Evolutionary conservation across 257 asterid species (phyloP).

Genomic region (Penstemon eatonii): DNA sequence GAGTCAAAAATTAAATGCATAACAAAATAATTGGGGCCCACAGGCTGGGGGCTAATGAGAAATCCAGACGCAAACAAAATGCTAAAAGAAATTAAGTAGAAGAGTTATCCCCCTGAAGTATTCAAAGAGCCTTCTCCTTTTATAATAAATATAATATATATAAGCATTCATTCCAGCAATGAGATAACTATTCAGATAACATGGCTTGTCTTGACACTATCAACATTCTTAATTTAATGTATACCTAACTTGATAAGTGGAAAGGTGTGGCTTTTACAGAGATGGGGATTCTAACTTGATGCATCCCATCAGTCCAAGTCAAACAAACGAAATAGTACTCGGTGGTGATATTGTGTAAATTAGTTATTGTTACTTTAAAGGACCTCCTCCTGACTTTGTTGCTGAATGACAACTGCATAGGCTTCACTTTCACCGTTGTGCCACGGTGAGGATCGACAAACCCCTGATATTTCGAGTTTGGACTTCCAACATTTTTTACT

Average conservation of each 20-base stretch:
- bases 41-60: too few species aligned
- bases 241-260: conserved; percentile 9
- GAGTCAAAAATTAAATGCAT: too few species aligned
- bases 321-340: conserved; percentile 42
- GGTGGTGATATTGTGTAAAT: conserved; percentile 20
- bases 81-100: too few species aligned
- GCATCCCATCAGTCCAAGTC: conserved; percentile 37
- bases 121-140: too few species aligned
- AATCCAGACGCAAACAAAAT: too few species aligned
- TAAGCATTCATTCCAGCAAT: too few species aligned
- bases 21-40: too few species aligned
- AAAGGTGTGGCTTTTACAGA: conserved; percentile 34
- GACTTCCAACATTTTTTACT: conserved; percentile 42
- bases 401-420: conserved; percentile 30
- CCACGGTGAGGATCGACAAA: conserved; percentile 33
- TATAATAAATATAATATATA: too few species aligned
- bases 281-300: conserved; percentile 32
- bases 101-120: too few species aligned
- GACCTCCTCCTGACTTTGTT: conserved; percentile 24
- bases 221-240: too few species aligned
- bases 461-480: conserved; percentile 30
- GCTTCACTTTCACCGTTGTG: conserved; percentile 31
- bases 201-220: too few species aligned
- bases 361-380: conserved; percentile 26
- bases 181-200: too few species aligned